Percentiles rank a stretch among this genome's conserved stretches.
phyloP scores from a whole-genome alignment of 1,139 yeast species.

The Chernovozyma aurita region DNA sequence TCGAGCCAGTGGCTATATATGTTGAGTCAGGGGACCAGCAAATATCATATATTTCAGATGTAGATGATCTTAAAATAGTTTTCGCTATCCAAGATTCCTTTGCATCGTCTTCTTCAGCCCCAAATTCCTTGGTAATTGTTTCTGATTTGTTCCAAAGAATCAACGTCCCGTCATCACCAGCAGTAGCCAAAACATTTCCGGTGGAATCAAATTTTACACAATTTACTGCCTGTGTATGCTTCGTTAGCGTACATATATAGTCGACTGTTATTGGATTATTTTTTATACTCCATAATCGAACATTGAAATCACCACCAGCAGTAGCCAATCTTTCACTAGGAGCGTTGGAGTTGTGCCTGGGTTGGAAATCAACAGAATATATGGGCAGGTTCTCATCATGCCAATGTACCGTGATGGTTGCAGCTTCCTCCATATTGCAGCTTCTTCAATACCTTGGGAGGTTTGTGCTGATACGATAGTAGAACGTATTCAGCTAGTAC shows the following conservation, averaged over 20 bases:
- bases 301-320: constrained; percentile 92
- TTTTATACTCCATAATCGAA: constrained; percentile 55
- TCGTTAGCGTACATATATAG: constrained; percentile 70
- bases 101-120: constrained; percentile 48
- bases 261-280: constrained; percentile 35
- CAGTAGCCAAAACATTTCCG: constrained; percentile 73
- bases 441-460: no score
- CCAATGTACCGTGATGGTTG: constrained; percentile 72
- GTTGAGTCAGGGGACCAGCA: constrained; percentile 86
- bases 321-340: constrained; percentile 57
- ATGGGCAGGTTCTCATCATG: constrained; percentile 80
- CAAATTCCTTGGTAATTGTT: constrained; percentile 51
- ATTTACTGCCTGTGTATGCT: constrained; percentile 94
- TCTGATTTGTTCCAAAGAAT: constrained; percentile 71
- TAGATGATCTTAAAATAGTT: constrained; percentile 52
- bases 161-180: constrained; percentile 92
- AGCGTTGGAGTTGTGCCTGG: constrained; percentile 22
- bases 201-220: constrained; percentile 74
- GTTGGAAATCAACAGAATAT: constrained; percentile 79
- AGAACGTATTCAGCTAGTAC: no score
- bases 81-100: constrained; percentile 70
- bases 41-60: constrained; percentile 82
- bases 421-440: constrained; percentile 43
- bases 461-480: neutral
- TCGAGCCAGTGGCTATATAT: constrained; percentile 79